Conservation (phyloP, 495 filamentous ascomycete species). For the Entonaema liquescens region DNA sequence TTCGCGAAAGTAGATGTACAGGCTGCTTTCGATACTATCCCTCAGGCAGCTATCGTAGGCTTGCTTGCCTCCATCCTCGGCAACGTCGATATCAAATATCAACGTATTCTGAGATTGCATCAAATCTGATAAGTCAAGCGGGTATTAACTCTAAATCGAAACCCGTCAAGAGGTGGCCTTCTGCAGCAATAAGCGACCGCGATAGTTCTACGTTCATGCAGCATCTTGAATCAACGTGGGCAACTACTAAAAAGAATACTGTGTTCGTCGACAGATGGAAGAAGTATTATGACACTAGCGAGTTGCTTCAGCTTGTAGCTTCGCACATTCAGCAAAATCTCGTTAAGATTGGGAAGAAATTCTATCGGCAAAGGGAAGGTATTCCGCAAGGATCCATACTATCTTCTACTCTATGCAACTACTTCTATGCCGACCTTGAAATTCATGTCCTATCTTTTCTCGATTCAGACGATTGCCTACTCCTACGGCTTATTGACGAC, state of each 20-base stretch:
- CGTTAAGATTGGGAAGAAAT: constrained; percentile 88
- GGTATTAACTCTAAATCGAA: constrained; percentile 47
- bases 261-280: constrained; percentile 76
- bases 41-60: constrained; percentile 74
- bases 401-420: constrained; percentile 87
- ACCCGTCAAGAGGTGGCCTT: constrained; percentile 70
- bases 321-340: constrained; percentile 85
- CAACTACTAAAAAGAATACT: constrained; percentile 65
- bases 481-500: constrained; percentile 89
- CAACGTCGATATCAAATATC: constrained; percentile 74
- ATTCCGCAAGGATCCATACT: constrained; percentile 94
- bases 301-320: constrained; percentile 73
- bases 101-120: constrained; percentile 76
- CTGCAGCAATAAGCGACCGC: constrained; percentile 61
- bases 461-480: constrained; percentile 62
- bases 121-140: constrained; percentile 46
- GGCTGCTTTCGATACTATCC: constrained; percentile 95
- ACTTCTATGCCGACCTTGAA: constrained; percentile 92
- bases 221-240: constrained; percentile 58
- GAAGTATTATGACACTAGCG: constrained; percentile 60
- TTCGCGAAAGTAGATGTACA: constrained; percentile 94
- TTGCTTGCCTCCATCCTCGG: constrained; percentile 70
- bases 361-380: constrained; percentile 85
- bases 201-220: constrained; percentile 65
- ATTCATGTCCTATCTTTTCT: constrained; percentile 72